Conservation (phyloP, 2,329 filamentous ascomycete genomes). For the Fusarium goolgardi region DNA sequence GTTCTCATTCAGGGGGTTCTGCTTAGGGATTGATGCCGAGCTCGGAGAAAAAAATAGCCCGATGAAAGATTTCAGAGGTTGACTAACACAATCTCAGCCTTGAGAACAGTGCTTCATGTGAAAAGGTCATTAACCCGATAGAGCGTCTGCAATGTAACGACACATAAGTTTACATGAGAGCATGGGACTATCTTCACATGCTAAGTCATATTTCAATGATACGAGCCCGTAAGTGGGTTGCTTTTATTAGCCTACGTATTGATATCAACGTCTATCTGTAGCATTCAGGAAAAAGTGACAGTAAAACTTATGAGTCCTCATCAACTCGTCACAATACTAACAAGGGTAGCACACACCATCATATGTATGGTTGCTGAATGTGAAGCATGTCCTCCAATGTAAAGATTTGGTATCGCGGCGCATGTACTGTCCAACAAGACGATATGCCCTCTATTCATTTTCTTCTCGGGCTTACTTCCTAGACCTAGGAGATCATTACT, state of each 20-base stretch:
- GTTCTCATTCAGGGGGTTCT: conserved; percentile 25
- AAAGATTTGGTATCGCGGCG: background rate
- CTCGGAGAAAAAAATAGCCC: conserved; percentile 23
- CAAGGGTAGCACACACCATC: background rate
- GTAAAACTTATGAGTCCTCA: conserved; percentile 2
- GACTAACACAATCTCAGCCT: conserved; percentile 16
- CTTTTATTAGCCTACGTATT: conserved; percentile 8
- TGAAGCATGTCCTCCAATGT: conserved; percentile 4
- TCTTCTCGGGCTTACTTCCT: conserved; percentile 12
- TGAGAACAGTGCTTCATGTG: conserved; percentile 20
- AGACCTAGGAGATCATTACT: conserved; percentile 41
- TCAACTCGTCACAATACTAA: background rate
- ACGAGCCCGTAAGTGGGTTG: background rate
- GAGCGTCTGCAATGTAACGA: conserved; percentile 14
- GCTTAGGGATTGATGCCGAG: conserved; percentile 11
- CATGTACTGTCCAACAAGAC: conserved; percentile 14
- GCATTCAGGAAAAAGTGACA: background rate
- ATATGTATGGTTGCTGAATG: background rate
- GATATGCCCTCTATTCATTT: conserved; percentile 13
- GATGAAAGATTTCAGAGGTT: conserved; percentile 16
- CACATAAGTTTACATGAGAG: conserved; percentile 4
- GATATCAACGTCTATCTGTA: conserved; percentile 3
- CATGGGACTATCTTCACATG: conserved; percentile 22
- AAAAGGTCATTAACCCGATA: conserved; percentile 15
- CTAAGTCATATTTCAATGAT: conserved; percentile 2